A percentile compares a stretch with the other conserved stretches of the same genome.
phyloP scores from a whole-genome alignment of 208 protist genomes.

The Trichomonas tenax region DNA sequence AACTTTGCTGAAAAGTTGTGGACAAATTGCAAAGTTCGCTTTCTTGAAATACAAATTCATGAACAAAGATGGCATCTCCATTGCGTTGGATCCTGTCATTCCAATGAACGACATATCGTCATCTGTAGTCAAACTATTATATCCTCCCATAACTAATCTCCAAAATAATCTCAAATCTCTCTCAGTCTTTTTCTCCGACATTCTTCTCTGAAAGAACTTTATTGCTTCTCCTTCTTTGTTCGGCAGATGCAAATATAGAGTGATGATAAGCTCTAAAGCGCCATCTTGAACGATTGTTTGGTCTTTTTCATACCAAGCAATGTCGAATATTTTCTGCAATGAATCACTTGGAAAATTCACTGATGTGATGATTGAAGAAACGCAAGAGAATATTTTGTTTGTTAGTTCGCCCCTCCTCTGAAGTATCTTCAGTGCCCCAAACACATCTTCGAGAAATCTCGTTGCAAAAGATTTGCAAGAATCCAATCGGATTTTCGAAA shows the following conservation, averaged over 20 bases:
- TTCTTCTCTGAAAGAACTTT: not conserved
- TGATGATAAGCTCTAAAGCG: not conserved
- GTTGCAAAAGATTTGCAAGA: not conserved
- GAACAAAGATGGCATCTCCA: not conserved
- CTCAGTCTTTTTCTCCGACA: not conserved
- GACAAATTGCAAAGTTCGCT: not conserved
- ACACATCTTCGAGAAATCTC: not conserved
- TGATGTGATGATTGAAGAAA: not conserved
- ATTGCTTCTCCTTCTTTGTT: not conserved
- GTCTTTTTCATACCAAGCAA: not conserved
- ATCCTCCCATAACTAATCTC: not conserved
- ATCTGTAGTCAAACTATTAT: not conserved
- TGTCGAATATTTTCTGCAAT: not conserved
- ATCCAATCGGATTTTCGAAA: not conserved
- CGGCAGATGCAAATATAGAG: not conserved
- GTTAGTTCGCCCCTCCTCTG: not conserved
- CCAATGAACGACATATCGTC: not conserved
- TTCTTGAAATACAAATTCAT: not conserved
- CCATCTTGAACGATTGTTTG: not conserved
- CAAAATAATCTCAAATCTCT: not conserved
- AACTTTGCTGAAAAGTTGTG: not conserved
- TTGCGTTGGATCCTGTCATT: not conserved
- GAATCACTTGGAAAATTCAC: not conserved
- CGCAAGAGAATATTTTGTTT: not conserved
- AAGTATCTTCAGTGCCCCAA: not conserved